Conservation (phyloP, 1,139 yeast species). For the Yamadazyma friedrichii region DNA sequence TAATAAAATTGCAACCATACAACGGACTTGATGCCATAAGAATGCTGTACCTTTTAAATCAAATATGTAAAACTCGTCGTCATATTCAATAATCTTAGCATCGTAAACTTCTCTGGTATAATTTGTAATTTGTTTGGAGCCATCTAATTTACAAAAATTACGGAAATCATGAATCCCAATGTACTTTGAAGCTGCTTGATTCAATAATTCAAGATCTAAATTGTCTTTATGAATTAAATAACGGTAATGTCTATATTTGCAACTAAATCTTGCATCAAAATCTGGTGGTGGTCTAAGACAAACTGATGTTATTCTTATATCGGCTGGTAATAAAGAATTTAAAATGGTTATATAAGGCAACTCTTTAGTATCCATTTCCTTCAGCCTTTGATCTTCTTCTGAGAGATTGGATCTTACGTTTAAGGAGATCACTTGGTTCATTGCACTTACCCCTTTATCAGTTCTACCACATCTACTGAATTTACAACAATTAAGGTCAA, state of each 20-base stretch:
- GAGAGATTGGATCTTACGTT: conserved; percentile 67
- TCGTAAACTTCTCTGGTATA: conserved; percentile 57
- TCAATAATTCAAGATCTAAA: conserved; percentile 67
- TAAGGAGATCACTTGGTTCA: conserved; percentile 89
- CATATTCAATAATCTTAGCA: conserved; percentile 48
- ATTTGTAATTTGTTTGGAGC: conserved; percentile 86
- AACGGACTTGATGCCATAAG: conserved; percentile 97
- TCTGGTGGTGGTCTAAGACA: conserved; percentile 78
- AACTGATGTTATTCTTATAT: conserved; percentile 78
- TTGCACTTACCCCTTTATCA: conserved; percentile 94
- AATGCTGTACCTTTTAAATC: conserved; percentile 88
- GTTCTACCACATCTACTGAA: conserved; percentile 96
- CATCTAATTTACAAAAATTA: conserved; percentile 92
- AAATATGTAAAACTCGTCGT: conserved; percentile 58
- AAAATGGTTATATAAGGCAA: conserved; percentile 73
- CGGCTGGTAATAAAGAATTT: conserved; percentile 76
- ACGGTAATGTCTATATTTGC: conserved; percentile 77
- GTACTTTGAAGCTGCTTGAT: conserved; percentile 61
- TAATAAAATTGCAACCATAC: conserved; percentile 85
- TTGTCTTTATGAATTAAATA: conserved; percentile 62
- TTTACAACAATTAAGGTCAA: conserved; percentile 58
- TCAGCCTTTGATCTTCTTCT: conserved; percentile 54
- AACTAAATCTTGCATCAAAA: conserved; percentile 93
- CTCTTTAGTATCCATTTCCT: conserved; percentile 61
- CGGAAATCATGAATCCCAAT: conserved; percentile 87